Conservation (phyloP, 768 basidiomycete species). For the Suillus luteus region DNA sequence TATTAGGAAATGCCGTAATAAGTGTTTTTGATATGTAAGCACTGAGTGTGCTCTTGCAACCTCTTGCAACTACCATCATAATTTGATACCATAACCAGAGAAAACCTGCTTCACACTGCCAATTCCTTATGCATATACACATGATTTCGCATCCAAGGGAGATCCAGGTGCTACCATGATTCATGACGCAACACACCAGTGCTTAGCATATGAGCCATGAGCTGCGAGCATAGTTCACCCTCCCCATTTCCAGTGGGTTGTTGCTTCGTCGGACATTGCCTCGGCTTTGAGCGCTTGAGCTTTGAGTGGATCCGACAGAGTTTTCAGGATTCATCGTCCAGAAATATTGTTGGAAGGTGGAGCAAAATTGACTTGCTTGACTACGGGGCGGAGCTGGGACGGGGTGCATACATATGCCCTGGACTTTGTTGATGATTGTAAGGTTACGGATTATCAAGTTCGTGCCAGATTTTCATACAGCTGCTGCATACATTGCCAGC, state of each 20-base stretch:
- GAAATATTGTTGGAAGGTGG: conserved; percentile 55
- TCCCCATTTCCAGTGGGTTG: conserved; percentile 56
- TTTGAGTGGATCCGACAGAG: conserved; percentile 47
- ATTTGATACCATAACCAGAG: conserved; percentile 29
- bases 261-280: conserved; percentile 46
- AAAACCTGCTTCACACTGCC: conserved; percentile 44
- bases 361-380: conserved; percentile 57
- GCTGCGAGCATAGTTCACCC: conserved; percentile 44
- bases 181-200: conserved; percentile 46
- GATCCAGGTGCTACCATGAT: conserved; percentile 43
- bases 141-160: conserved; percentile 49
- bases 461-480: conserved; percentile 61
- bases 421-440: conserved; percentile 61
- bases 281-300: conserved; percentile 36
- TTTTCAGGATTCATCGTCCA: conserved; percentile 56
- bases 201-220: conserved; percentile 44
- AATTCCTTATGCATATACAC: conserved; percentile 45
- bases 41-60: neutral
- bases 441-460: conserved; percentile 60
- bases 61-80: neutral
- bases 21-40: neutral
- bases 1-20: neutral
- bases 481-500: conserved; percentile 60
- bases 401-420: conserved; percentile 62
- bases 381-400: conserved; percentile 55